Conservation (phyloP, 1,139 yeast species). For the Yarrowia galli region DNA sequence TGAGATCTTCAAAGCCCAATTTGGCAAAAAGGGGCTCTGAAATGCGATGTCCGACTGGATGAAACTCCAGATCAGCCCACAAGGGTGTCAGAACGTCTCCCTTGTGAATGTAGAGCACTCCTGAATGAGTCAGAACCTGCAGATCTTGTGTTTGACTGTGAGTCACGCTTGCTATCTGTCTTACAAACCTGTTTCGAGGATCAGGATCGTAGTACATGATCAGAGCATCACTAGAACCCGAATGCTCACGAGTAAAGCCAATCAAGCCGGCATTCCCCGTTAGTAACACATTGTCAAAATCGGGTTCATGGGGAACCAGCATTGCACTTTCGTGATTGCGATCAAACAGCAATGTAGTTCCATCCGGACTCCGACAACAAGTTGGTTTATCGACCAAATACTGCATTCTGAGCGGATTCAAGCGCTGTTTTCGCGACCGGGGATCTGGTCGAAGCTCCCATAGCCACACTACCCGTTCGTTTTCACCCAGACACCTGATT, state of each 20-base stretch:
- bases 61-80: conserved; percentile 23
- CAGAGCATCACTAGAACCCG: not conserved
- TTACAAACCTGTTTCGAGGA: not conserved
- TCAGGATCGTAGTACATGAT: conserved; percentile 25
- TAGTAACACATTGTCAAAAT: not conserved
- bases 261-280: conserved; percentile 2
- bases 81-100: conserved; percentile 1
- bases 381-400: conserved; percentile 21
- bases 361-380: not conserved
- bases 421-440: not conserved
- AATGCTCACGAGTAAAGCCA: conserved; percentile 2
- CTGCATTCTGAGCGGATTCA: conserved; percentile 15
- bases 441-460: conserved; percentile 24
- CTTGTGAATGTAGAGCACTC: not conserved
- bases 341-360: conserved; percentile 4
- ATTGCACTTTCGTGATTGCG: not conserved
- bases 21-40: not conserved
- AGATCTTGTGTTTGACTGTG: not conserved
- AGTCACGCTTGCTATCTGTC: not conserved
- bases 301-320: conserved; percentile 3
- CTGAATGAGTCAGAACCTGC: not conserved
- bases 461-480: conserved; percentile 21
- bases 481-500: conserved; percentile 26
- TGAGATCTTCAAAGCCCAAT: conserved; percentile 16
- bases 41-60: not conserved